Conservation (phyloP, 345 rosid genomes). For the Ricinus communis region DNA sequence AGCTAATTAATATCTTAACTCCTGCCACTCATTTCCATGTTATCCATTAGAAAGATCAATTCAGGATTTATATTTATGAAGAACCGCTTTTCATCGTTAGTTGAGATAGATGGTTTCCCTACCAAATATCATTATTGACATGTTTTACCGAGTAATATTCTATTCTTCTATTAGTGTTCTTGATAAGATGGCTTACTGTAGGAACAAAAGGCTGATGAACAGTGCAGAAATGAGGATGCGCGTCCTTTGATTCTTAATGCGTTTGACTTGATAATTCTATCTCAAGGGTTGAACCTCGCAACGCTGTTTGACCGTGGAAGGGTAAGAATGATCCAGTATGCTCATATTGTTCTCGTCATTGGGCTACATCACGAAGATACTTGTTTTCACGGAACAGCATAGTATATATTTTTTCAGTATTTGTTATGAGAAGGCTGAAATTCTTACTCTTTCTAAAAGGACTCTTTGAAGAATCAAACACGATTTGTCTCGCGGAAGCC, state of each 20-base stretch:
- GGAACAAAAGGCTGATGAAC: constrained; percentile 59
- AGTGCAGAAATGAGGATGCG: constrained; percentile 47
- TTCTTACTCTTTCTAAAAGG: constrained; percentile 43
- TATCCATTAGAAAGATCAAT: too few species aligned
- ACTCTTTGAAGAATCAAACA: constrained; percentile 74
- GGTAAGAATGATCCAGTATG: constrained; percentile 40
- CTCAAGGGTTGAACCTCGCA: constrained; percentile 95
- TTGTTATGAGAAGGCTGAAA: not conserved
- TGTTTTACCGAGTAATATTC: not conserved
- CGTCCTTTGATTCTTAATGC: constrained; percentile 93
- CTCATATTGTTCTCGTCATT: constrained; percentile 8
- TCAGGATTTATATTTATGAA: too few species aligned
- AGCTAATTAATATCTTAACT: too few species aligned
- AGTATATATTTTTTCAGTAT: not conserved
- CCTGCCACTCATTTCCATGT: too few species aligned
- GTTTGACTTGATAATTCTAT: constrained; percentile 82
- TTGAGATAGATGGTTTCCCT: not conserved
- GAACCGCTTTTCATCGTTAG: constrained; percentile 4
- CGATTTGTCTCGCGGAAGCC: constrained; percentile 85
- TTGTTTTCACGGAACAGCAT: too few species aligned
- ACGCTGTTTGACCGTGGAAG: constrained; percentile 83
- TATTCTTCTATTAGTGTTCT: constrained; percentile 12
- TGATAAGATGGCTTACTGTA: constrained; percentile 28
- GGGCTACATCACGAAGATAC: not conserved
- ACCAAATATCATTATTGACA: not conserved